Evolutionary conservation across 2,329 filamentous ascomycete species (phyloP), one percentile per base, ranked within the genome.

Genomic region (Myriosclerotinia scirpicola): DNA sequence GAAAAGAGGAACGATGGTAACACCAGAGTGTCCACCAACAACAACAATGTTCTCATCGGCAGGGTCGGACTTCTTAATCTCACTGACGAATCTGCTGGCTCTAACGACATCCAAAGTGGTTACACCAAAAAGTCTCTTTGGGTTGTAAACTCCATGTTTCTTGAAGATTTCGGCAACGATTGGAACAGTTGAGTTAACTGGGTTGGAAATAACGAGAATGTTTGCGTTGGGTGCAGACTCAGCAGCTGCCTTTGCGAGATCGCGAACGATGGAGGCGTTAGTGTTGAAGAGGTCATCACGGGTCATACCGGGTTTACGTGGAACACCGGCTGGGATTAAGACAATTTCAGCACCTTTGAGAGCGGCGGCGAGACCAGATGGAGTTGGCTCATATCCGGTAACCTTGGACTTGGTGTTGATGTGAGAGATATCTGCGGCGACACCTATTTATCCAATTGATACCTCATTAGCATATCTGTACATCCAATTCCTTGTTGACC

Each of bases 281-380:
- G 97, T 97, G 84, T 97, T 97, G 90, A 99, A 99, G 68, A 99
- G 91, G 79, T 98, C 95, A 77, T 99, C 95, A 83, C 95, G 93
- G 80, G 91, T 97, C 95, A 99, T 99, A 77, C 95, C 95, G 75
- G 95, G 95, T 87, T 98, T 98, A 97, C 95, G 93, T 77, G 95
- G 95, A 86, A 99, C 96, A 76, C 95, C 95, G 77, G 95, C 95
- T 63, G 95, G 95, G 78, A 99, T 98, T 82, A 99, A 89, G 76
- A 98, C 91, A 75, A 99, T 90, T 80, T 99, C 93, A 75, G 93
- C 92, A 80, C 92, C 92, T 78, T 92, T 96, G 79, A 99, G 88
- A 67, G 95, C 93, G 69, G 87, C 79, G 85, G 96, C 93, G 77
- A 93, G 86, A 74, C 94, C 94, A 72, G 92, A 88, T 73, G 96